Evolutionary conservation across 805 yeast species (phyloP), one percentile per base, ranked within the genome.

Genomic region (Ogataea chonburiensis): DNA sequence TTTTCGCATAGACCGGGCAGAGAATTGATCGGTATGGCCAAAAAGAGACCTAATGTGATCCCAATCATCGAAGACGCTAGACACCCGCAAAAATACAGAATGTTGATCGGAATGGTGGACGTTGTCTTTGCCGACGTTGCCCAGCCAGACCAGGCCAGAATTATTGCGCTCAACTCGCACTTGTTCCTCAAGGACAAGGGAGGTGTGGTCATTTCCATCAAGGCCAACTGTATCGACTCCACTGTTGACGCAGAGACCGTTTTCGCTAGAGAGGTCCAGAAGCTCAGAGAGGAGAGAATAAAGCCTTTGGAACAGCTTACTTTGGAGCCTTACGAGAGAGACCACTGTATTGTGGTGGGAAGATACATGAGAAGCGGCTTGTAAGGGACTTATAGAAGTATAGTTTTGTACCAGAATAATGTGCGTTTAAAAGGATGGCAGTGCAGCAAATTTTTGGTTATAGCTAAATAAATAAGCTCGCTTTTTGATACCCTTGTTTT

Each of bases 121-220:
- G 86, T 80, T 63, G 98, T 93, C 45, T 93, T 93, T 62, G 98
- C 98, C 46, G 98, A 93, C 77, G 98, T 93, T 65, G 98, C 98
- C 52, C 98, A 93, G 75, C 98, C 98, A 28, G 98, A 93, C 73
- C 98, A 93, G 75, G 98, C 98, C 55, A 94, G 98, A 84, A 93
- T 93, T 64, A 91, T 93, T 66, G 98, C 98, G 36, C 80, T 93
- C 65, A 93, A 93, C 79, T 82, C 98, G 40, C 98, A 93, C 70
- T 75, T 91, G 78, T 93, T 93, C 84, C 78, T 93, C 65, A 93
- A 93, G 70, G 97, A 93, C 68, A 88, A 83, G 70, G 98, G 98
- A 71, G 95, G 96, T 64, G 98, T 93, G 52, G 93, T 93, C 50
- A 93, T 93, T 62, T 91, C 98, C 59, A 93, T 93, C 71, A 93